Percentiles rank a stretch among this genome's conserved stretches.
Conservation (phyloP, 225 moss, liverwort and hornwort species). For the Antitrichia curtipendula region DNA sequence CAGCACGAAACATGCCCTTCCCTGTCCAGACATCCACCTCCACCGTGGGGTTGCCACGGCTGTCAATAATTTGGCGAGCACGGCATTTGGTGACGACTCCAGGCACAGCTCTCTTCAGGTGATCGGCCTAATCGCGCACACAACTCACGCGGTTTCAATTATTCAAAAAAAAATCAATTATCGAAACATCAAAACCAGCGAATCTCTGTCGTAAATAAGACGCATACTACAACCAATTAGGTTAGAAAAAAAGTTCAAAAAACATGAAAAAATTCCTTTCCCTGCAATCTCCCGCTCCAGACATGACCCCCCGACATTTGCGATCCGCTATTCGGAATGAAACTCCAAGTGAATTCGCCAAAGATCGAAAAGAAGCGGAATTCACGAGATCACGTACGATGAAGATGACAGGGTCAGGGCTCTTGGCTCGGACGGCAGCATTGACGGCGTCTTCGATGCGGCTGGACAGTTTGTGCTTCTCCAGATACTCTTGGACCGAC, state of each 20-base stretch:
- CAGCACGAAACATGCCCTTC: conserved; percentile 60
- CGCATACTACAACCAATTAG: not conserved
- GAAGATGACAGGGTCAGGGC: conserved; percentile 86
- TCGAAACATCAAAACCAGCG: not conserved
- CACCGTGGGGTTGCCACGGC: conserved; percentile 52
- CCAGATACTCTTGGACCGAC: conserved; percentile 96
- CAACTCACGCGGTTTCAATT: not conserved
- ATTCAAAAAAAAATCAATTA: not conserved
- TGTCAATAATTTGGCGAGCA: conserved; percentile 50
- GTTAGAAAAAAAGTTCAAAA: not conserved
- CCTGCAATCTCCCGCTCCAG: not conserved
- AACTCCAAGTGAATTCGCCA: not conserved
- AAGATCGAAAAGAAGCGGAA: not conserved
- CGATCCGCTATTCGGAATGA: not conserved
- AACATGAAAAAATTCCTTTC: not conserved
- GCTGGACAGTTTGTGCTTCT: conserved; percentile 97
- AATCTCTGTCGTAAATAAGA: not conserved
- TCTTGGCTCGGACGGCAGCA: conserved; percentile 90
- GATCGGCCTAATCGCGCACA: conserved; percentile 36
- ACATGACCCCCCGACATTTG: not conserved
- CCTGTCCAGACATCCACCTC: conserved; percentile 52
- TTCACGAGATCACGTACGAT: conserved; percentile 36
- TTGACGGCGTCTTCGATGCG: conserved; percentile 97
- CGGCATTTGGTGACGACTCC: conserved; percentile 37
- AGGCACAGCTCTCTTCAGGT: conserved; percentile 47